A percentile compares a stretch with the other conserved stretches of the same genome.
These are phyloP conservation scores for Botrytis medusae DNA, from an alignment of 2,329 filamentous ascomycete species.

Conservation along the genomic window DNA sequence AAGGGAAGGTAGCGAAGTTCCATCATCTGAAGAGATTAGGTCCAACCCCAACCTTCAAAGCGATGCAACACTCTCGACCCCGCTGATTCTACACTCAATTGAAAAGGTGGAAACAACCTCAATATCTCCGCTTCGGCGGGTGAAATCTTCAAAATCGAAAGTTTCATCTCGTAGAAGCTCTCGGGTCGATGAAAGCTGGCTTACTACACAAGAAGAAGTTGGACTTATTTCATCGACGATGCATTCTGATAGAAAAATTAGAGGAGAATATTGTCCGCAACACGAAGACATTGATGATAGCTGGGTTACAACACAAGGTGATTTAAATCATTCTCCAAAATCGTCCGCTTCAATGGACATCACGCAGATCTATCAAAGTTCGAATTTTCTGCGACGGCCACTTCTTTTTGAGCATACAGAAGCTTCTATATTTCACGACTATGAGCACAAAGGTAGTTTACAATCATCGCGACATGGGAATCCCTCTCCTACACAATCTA, in stretches of 20 bases:
- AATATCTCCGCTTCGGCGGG: background rate
- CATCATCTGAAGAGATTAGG: background rate
- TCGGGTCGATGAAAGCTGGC: constrained; percentile 16
- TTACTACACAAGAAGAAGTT: constrained; percentile 20
- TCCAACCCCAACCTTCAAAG: background rate
- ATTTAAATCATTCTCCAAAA: background rate
- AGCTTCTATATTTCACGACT: background rate
- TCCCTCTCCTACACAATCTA: background rate
- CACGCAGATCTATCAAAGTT: constrained; percentile 5
- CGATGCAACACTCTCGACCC: background rate
- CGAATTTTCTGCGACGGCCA: background rate
- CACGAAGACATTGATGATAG: constrained; percentile 12
- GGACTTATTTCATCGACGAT: constrained; percentile 1
- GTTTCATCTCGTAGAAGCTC: background rate
- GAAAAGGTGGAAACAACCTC: background rate
- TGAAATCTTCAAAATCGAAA: background rate
- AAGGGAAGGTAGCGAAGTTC: background rate
- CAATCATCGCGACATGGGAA: background rate
- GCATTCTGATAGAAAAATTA: background rate
- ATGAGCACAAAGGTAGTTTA: background rate
- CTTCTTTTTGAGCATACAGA: background rate
- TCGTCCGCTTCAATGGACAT: constrained; percentile 12
- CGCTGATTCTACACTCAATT: background rate
- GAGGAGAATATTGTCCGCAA: background rate
- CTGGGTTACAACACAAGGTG: constrained; percentile 21